phyloP scores from a whole-genome alignment of 805 yeast genomes.

The Priceomyces carsonii region DNA sequence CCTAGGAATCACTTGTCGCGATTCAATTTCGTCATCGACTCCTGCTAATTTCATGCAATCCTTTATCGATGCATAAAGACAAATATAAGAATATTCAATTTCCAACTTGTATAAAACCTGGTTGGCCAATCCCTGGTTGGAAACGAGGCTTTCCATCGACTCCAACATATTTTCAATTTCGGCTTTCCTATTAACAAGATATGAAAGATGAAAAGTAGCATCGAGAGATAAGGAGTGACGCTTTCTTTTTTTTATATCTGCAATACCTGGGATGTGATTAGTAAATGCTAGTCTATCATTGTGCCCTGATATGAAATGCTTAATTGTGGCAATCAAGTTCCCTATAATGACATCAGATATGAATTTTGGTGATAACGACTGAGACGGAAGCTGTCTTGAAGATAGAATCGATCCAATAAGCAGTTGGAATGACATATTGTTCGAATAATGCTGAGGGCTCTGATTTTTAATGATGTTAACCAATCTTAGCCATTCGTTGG shows the following conservation, averaged over 20 bases:
- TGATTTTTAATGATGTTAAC: conserved; percentile 1
- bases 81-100: conserved; percentile 3
- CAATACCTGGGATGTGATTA: neutral
- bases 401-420: conserved; percentile 1
- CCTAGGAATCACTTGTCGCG: neutral
- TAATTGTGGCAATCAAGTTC: conserved; percentile 1
- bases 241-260: neutral
- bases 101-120: conserved; percentile 2
- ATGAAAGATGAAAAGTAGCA: neutral
- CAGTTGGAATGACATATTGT: conserved; percentile 3
- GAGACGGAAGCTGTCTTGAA: neutral
- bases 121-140: neutral
- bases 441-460: conserved; percentile 1
- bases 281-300: conserved; percentile 2
- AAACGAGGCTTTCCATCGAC: conserved; percentile 1
- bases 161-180: conserved; percentile 1
- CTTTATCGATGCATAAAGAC: conserved; percentile 1
- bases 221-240: conserved; percentile 1
- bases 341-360: conserved; percentile 4
- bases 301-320: neutral
- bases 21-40: conserved; percentile 4
- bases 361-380: neutral
- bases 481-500: conserved; percentile 4
- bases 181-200: neutral
- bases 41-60: conserved; percentile 5